Conservation (phyloP, 2,329 filamentous ascomycete genomes). For the Ophiosphaerella herpotricha region DNA sequence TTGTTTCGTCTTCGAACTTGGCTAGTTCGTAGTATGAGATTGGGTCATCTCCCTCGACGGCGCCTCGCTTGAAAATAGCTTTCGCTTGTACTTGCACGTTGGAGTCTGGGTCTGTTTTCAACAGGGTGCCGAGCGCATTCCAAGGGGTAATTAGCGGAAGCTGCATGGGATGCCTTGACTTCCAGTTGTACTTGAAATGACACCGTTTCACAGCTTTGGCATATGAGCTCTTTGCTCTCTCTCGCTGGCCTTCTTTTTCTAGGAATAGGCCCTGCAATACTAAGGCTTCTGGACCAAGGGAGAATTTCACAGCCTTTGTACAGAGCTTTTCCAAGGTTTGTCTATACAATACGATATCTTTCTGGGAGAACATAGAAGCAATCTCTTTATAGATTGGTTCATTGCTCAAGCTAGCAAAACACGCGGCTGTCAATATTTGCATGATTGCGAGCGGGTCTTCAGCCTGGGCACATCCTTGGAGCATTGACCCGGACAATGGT, state of each 20-base stretch:
- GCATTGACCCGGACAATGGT: conserved; percentile 17
- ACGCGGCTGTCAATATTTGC: conserved; percentile 34
- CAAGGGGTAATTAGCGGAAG: conserved; percentile 36
- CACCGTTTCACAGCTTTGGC: conserved; percentile 24
- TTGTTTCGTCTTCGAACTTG: conserved; percentile 27
- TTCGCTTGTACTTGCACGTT: conserved; percentile 25
- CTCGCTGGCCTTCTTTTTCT: conserved; percentile 27
- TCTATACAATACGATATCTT: conserved; percentile 24
- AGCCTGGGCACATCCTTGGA: conserved; percentile 36
- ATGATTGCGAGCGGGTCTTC: conserved; percentile 34
- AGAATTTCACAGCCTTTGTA: conserved; percentile 15
- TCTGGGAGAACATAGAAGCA: conserved; percentile 18
- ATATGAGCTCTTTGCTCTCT: conserved; percentile 26
- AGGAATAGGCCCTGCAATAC: conserved; percentile 38
- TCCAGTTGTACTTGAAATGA: conserved; percentile 16
- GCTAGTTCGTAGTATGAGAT: conserved; percentile 48
- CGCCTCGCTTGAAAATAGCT: conserved; percentile 43
- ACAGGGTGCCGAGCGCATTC: conserved; percentile 35
- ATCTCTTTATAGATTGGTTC: conserved; percentile 17
- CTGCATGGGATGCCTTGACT: conserved; percentile 26
- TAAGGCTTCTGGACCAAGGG: conserved; percentile 28
- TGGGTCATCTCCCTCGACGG: conserved; percentile 49
- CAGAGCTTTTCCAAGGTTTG: conserved; percentile 25
- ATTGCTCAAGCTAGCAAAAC: conserved; percentile 16
- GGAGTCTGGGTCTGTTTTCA: conserved; percentile 20